Evolutionary conservation across 2,329 filamentous ascomycete genomes (phyloP), one percentile per base, ranked within the genome.

Genomic region (Botrytis sinoallii): DNA sequence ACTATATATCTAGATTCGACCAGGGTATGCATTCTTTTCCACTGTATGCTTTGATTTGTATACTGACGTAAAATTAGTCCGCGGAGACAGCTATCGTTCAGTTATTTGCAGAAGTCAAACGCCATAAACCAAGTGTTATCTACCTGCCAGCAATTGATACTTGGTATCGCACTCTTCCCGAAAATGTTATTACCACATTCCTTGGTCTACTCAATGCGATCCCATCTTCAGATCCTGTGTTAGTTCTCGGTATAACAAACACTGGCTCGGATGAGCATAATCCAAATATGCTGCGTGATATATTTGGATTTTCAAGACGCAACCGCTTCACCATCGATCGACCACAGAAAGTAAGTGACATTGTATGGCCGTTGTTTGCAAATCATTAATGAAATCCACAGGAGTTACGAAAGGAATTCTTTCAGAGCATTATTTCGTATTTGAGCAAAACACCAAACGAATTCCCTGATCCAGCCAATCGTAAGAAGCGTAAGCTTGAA

Each of bases 41-140:
- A 42, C 22, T 44, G 4, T 46, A 38, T 20, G 18, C 48, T 29
- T 38, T 60, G 46, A 44, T 55, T 40, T 10, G 60, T 55, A 46
- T 70, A 67, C 75, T 78, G 73, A 77, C 52, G 46, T 68, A 35
- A 63, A 69, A 80, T 74, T 66, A 76, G 77, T 79, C 78, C 35
- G 75, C 79, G 25, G 96, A 98, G 84, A 93, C 96, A 77, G 93
- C 95, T 16, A 90, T 99, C 76, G 94, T 97, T 20, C 91, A 95
- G 77, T 86, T 97, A 12, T 98, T 99, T 80, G 91, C 93, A 0
- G 96, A 98, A 84, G 93, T 97, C 55, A 93, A 95, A 82, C 91
- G 95, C 55, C 94, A 98, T 81, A 98, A 97, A 82, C 96, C 96
- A 0, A 97, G 94, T 81, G 93, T 98, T 55, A 96, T 99, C 70